Evolutionary conservation across 495 filamentous ascomycete genomes (phyloP).

Genomic region (Xylaria flabelliformis): DNA sequence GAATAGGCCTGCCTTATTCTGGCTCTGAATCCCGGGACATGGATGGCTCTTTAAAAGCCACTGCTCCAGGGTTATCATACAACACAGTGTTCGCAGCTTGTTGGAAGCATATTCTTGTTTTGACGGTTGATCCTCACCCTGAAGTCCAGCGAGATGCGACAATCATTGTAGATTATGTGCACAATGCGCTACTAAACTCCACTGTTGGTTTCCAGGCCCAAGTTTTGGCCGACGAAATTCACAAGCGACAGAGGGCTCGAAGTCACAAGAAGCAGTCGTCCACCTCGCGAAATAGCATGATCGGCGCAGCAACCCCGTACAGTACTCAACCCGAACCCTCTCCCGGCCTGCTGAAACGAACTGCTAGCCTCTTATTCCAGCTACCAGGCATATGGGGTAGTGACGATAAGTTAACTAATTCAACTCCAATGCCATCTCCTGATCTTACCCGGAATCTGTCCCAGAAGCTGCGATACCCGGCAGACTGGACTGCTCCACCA

Average conservation of each 20-base stretch:
- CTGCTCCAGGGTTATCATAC: constrained; percentile 67
- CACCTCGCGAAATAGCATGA: constrained; percentile 50
- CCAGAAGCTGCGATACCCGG: constrained; percentile 56
- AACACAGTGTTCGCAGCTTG: constrained; percentile 90
- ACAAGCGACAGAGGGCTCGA: constrained; percentile 61
- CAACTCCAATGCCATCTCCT: constrained; percentile 44
- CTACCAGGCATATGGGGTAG: constrained; percentile 60
- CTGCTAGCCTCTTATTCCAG: constrained; percentile 61
- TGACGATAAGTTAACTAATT: constrained; percentile 41
- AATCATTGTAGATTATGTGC: constrained; percentile 82
- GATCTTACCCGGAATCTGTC: constrained; percentile 50
- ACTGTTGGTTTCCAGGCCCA: constrained; percentile 73
- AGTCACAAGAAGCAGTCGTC: constrained; percentile 51
- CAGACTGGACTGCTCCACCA: constrained; percentile 72
- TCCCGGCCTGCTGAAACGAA: constrained; percentile 57
- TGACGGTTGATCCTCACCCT: constrained; percentile 93
- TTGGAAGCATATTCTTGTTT: constrained; percentile 89
- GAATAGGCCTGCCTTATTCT: constrained; percentile 62
- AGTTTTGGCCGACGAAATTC: constrained; percentile 76
- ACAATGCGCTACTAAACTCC: constrained; percentile 77
- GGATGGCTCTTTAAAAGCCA: constrained; percentile 56
- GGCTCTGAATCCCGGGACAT: constrained; percentile 54
- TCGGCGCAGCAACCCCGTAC: constrained; percentile 46
- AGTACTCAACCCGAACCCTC: constrained; percentile 50
- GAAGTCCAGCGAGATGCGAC: constrained; percentile 86